These are phyloP conservation scores for Citrullus colocynthis DNA, from an alignment of 306 rosid species.

Conservation along the genomic window DNA sequence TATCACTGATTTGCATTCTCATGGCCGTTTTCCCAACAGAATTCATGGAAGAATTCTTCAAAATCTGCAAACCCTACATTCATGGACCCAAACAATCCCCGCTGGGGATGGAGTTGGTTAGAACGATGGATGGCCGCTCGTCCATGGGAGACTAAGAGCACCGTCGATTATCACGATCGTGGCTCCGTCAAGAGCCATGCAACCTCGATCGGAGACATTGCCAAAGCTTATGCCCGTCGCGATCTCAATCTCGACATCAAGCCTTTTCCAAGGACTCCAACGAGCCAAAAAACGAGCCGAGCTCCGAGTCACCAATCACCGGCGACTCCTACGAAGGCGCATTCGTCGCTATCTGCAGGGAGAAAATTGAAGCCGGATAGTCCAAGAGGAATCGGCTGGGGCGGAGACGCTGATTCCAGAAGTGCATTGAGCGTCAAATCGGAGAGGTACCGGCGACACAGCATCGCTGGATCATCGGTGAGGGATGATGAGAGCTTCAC, in stretches of 20 bases:
- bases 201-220: constrained; percentile 48
- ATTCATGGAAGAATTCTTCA: constrained; percentile 52
- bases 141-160: constrained; percentile 65
- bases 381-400: constrained; percentile 26
- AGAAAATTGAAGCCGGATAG: constrained; percentile 16
- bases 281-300: constrained; percentile 21
- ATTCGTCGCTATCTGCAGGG: constrained; percentile 16
- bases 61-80: constrained; percentile 48
- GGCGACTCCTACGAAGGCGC: constrained; percentile 21
- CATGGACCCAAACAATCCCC: constrained; percentile 75
- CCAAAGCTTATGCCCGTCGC: constrained; percentile 38
- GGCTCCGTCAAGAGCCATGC: constrained; percentile 27
- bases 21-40: constrained; percentile 22
- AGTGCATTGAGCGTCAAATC: constrained; percentile 14
- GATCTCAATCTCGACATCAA: constrained; percentile 21
- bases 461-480: constrained; percentile 41
- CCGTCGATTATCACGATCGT: constrained; percentile 23
- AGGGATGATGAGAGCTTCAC: constrained; percentile 43
- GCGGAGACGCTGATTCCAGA: constrained; percentile 30
- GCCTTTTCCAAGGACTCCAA: constrained; percentile 19
- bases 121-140: constrained; percentile 89
- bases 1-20: neutral
- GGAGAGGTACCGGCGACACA: constrained; percentile 43
- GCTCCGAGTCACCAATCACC: constrained; percentile 29
- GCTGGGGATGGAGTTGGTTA: constrained; percentile 97